phyloP scores from a whole-genome alignment of 2,329 filamentous ascomycete genomes.

The Neofusicoccum cordaticola region DNA sequence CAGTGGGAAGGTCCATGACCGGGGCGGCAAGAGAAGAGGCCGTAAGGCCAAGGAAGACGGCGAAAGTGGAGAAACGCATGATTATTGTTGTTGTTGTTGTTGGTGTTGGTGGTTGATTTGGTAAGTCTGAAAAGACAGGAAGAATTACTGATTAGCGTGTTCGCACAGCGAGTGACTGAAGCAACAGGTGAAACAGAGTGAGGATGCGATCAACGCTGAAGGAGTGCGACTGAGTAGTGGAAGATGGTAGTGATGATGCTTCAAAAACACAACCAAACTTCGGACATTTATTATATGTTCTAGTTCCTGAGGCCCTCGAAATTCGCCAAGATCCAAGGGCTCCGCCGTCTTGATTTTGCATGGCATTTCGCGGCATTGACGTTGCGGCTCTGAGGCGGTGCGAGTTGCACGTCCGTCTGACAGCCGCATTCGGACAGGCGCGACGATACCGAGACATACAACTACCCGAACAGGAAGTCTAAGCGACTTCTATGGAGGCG shows the following conservation, averaged over 20 bases:
- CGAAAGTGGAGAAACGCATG: slow-evolving; percentile 22
- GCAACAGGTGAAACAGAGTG: background rate
- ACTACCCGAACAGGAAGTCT: background rate
- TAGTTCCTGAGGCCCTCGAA: background rate
- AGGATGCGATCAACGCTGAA: slow-evolving; percentile 4
- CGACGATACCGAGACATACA: background rate
- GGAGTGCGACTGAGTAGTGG: background rate
- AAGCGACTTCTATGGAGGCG: background rate
- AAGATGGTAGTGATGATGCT: background rate
- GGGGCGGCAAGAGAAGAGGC: slow-evolving; percentile 29
- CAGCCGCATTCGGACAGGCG: background rate
- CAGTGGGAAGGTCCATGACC: background rate
- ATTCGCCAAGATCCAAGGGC: background rate
- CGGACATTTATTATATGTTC: background rate
- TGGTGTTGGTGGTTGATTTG: background rate
- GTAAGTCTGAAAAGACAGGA: background rate
- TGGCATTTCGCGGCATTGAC: slow-evolving; percentile 8
- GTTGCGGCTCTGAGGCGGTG: slow-evolving; percentile 12
- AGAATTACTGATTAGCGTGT: slow-evolving; percentile 1
- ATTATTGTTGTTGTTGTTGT: background rate
- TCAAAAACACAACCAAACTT: background rate
- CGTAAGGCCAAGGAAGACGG: slow-evolving; percentile 28
- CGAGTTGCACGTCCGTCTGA: slow-evolving; percentile 7
- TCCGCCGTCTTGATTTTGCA: background rate
- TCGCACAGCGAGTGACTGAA: slow-evolving; percentile 1